Percentiles rank a stretch among this genome's conserved stretches.
Evolutionary conservation across 202 grass and related monocot species (phyloP).

Genomic region (Panicum virgatum): DNA sequence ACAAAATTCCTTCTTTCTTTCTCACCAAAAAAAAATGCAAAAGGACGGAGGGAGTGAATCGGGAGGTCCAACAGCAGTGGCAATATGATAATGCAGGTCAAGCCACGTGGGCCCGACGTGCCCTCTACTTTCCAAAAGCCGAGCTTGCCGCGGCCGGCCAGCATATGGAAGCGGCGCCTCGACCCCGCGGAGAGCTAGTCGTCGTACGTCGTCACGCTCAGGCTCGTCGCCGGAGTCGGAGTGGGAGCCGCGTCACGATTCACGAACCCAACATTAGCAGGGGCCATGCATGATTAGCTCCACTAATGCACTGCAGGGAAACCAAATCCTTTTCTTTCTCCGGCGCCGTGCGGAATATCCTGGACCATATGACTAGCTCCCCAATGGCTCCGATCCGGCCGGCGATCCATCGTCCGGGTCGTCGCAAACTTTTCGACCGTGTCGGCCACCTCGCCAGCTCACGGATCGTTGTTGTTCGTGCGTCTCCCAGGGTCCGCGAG

Average conservation of each 20-base stretch:
- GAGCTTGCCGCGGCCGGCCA: not conserved
- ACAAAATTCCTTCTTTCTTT: not conserved
- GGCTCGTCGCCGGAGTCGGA: not conserved
- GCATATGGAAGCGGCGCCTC: constrained; percentile 52
- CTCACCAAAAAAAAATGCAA: not conserved
- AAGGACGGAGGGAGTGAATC: not conserved
- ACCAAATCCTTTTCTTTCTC: too few relatives aligned
- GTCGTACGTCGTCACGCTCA: not conserved
- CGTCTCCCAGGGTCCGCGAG: too few relatives aligned
- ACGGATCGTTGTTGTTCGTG: not conserved
- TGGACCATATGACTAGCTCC: constrained; percentile 15
- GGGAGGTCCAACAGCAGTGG: not conserved
- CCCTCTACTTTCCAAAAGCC: constrained; percentile 20
- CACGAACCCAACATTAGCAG: not conserved
- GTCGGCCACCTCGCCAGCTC: too few relatives aligned
- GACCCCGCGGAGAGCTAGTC: constrained; percentile 14
- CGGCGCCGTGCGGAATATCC: constrained; percentile 32
- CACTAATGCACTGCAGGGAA: not conserved
- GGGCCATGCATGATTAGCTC: not conserved
- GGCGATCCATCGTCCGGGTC: too few relatives aligned
- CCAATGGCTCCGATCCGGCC: not conserved
- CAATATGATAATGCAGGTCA: not conserved
- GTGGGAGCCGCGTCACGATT: constrained; percentile 27
- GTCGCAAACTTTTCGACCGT: too few relatives aligned
- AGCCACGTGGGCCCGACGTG: not conserved